phyloP scores from a whole-genome alignment of 2,329 filamentous ascomycete species.

The Fusarium hainanense region DNA sequence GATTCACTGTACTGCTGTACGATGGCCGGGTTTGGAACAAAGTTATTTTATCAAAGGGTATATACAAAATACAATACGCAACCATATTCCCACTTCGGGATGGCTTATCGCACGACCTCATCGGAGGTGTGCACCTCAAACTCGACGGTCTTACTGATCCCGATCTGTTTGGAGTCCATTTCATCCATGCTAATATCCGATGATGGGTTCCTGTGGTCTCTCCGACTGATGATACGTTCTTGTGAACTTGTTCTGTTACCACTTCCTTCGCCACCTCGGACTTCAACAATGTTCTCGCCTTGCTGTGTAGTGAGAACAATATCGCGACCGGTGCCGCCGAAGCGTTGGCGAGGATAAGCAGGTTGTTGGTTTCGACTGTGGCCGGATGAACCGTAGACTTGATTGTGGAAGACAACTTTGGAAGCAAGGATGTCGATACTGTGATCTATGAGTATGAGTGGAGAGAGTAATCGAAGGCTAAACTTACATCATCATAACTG shows the following conservation, averaged over 20 bases:
- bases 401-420: conserved; percentile 46
- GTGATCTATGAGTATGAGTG: not conserved
- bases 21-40: not conserved
- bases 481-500: conserved; percentile 54
- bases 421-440: conserved; percentile 53
- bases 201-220: conserved; percentile 27
- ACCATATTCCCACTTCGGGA: not conserved
- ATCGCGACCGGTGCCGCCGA: conserved; percentile 22
- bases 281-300: conserved; percentile 41
- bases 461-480: rapidly evolving
- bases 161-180: conserved; percentile 36
- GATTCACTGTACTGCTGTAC: rapidly evolving
- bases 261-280: conserved; percentile 24
- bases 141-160: conserved; percentile 42
- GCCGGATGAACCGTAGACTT: conserved; percentile 40
- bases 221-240: conserved; percentile 38
- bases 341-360: conserved; percentile 22
- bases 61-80: not conserved
- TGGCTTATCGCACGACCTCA: conserved; percentile 9
- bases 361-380: conserved; percentile 25
- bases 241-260: conserved; percentile 36
- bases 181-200: conserved; percentile 43
- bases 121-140: conserved; percentile 33
- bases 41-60: not conserved
- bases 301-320: conserved; percentile 35